Evolutionary conservation across 306 rosid species (phyloP).

Genomic region (Carpinus viminea): DNA sequence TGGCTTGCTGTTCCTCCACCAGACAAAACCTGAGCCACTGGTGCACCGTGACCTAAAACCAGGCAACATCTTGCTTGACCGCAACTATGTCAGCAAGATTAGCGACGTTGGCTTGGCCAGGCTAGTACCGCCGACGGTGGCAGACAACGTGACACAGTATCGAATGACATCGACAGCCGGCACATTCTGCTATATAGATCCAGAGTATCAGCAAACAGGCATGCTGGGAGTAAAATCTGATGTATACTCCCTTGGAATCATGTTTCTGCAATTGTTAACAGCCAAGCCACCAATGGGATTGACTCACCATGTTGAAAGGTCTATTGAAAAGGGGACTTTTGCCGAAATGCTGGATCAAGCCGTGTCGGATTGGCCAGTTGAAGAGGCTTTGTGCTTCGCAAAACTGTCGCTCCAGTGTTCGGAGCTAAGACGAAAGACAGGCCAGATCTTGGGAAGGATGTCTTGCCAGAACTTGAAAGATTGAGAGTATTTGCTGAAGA

Average conservation of each 20-base stretch:
- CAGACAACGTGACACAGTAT: slow-evolving; percentile 72
- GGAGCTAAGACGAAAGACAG: slow-evolving; percentile 80
- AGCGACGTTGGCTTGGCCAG: slow-evolving; percentile 91
- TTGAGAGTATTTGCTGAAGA: slow-evolving; percentile 62
- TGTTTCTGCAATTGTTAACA: slow-evolving; percentile 76
- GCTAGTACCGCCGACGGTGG: slow-evolving; percentile 77
- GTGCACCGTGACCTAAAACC: slow-evolving; percentile 98
- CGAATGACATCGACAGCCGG: slow-evolving; percentile 91
- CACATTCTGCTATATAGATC: slow-evolving; percentile 94
- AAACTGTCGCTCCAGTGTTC: slow-evolving; percentile 69
- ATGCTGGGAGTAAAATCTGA: slow-evolving; percentile 95
- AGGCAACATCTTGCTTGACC: slow-evolving; percentile 77
- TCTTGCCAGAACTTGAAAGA: slow-evolving; percentile 72
- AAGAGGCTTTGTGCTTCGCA: slow-evolving; percentile 62
- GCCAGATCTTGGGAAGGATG: slow-evolving; percentile 70
- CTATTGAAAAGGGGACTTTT: slow-evolving; percentile 67
- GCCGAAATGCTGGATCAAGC: slow-evolving; percentile 63
- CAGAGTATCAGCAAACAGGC: slow-evolving; percentile 96
- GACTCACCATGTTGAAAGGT: slow-evolving; percentile 67
- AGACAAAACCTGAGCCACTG: slow-evolving; percentile 88
- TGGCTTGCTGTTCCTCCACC: slow-evolving; percentile 89
- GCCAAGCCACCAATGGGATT: slow-evolving; percentile 89
- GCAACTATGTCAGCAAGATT: slow-evolving; percentile 80
- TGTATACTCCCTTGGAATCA: slow-evolving; percentile 83
- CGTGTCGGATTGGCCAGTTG: slow-evolving; percentile 78